phyloP scores from a whole-genome alignment of 495 filamentous ascomycete species.

The Lasiosphaeria hispida region DNA sequence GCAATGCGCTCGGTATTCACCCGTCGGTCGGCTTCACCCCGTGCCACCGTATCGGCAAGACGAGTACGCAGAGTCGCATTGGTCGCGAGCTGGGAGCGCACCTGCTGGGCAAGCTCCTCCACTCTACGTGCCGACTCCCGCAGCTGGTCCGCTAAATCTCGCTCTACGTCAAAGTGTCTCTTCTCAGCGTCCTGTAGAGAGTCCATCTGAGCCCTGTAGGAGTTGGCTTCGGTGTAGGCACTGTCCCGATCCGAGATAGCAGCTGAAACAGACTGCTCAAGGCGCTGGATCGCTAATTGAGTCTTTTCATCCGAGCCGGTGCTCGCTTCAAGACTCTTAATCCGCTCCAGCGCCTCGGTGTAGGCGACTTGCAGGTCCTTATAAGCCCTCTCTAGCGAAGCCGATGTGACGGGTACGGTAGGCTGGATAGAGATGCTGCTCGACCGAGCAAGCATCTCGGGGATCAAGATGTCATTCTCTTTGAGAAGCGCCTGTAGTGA shows the following conservation, averaged over 20 bases:
- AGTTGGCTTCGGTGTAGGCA: constrained; percentile 57
- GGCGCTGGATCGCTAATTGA: constrained; percentile 55
- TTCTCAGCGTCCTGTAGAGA: constrained; percentile 60
- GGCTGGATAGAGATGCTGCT: constrained; percentile 32
- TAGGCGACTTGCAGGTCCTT: constrained; percentile 68
- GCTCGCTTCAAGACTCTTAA: constrained; percentile 53
- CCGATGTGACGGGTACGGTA: constrained; percentile 54
- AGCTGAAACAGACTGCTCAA: constrained; percentile 61
- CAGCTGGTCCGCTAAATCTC: constrained; percentile 62
- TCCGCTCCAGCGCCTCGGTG: constrained; percentile 50
- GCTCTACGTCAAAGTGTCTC: constrained; percentile 61
- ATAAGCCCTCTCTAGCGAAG: constrained; percentile 76
- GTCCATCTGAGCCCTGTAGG: constrained; percentile 61
- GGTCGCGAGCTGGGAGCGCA: constrained; percentile 70
- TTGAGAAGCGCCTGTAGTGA: constrained; percentile 75
- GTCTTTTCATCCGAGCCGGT: constrained; percentile 50
- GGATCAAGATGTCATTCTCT: constrained; percentile 81
- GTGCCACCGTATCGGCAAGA: constrained; percentile 79
- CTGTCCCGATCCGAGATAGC: constrained; percentile 72
- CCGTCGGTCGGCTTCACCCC: constrained; percentile 82
- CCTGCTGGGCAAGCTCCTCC: constrained; percentile 71
- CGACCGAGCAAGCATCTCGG: constrained; percentile 51
- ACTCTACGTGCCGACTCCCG: constrained; percentile 69
- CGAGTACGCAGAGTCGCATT: constrained; percentile 74
- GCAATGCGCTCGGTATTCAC: constrained; percentile 77